Percentiles rank a stretch among this genome's conserved stretches.
Evolutionary conservation across 768 basidiomycete genomes (phyloP).

Genomic region (Obba rivulosa): DNA sequence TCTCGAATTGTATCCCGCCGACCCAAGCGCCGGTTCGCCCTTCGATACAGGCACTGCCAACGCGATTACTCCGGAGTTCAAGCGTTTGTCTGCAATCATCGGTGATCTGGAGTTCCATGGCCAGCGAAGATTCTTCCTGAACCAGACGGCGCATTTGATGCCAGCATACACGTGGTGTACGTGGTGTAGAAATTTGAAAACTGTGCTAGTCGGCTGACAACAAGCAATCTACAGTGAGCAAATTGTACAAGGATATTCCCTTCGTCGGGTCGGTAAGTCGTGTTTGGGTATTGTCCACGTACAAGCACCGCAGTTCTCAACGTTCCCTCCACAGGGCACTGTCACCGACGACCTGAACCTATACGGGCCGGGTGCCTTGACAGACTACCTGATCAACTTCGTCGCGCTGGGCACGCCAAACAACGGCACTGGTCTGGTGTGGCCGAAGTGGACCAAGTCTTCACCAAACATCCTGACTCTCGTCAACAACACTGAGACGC

Average conservation of each 20-base stretch:
- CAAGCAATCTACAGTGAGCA: constrained; percentile 10
- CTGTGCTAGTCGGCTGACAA: too few species aligned
- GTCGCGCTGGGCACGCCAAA: constrained; percentile 40
- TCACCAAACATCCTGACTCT: constrained; percentile 13
- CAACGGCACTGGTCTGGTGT: constrained; percentile 8
- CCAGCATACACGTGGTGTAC: constrained; percentile 13
- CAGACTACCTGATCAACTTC: constrained; percentile 44
- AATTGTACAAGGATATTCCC: constrained; percentile 3
- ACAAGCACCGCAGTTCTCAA: too few species aligned
- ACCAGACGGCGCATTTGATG: constrained; percentile 14
- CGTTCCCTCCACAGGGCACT: constrained; percentile 30
- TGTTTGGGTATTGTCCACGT: not conserved
- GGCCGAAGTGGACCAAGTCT: constrained; percentile 14
- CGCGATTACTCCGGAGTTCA: not conserved
- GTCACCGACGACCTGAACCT: constrained; percentile 37
- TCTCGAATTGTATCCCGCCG: constrained; percentile 1
- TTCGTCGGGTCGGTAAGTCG: constrained; percentile 5
- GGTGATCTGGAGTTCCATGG: constrained; percentile 25
- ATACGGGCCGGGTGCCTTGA: constrained; percentile 38
- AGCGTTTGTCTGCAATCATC: constrained; percentile 7
- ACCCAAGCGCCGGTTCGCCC: not conserved
- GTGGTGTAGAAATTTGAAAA: too few species aligned
- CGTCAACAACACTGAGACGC: constrained; percentile 11
- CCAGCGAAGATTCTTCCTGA: constrained; percentile 21
- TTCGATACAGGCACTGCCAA: not conserved